These are phyloP conservation scores for Violaceomyces palustris DNA, from an alignment of 1,284 basidiomycete genomes.

Conservation along the genomic window DNA sequence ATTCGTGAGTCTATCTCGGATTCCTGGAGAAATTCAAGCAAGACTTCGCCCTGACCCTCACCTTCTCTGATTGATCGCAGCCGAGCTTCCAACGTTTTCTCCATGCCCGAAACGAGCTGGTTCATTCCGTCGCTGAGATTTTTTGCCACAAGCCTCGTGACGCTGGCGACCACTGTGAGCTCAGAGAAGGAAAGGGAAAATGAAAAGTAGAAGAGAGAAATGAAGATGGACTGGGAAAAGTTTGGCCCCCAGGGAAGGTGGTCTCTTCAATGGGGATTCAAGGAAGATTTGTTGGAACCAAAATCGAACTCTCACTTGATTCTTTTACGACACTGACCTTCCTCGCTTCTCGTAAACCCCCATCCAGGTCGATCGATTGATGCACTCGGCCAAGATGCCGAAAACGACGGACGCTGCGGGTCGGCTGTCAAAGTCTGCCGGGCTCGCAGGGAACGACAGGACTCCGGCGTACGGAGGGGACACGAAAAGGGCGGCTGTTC, in stretches of 20 bases:
- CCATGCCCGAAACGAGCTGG: conserved; percentile 48
- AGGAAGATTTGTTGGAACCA: too few species aligned
- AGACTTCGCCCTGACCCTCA: neutral
- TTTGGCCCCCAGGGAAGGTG: too few species aligned
- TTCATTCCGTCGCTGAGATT: conserved; percentile 43
- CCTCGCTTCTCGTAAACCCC: conserved; percentile 22
- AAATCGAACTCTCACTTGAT: too few species aligned
- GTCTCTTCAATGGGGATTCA: too few species aligned
- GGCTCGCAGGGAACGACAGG: conserved; percentile 49
- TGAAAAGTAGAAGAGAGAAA: neutral
- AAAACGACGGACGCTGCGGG: conserved; percentile 50
- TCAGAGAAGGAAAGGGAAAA: conserved; percentile 3
- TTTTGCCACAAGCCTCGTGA: conserved; percentile 17
- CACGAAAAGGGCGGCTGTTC: conserved; percentile 45
- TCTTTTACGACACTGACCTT: conserved; percentile 20
- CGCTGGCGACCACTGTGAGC: conserved; percentile 24
- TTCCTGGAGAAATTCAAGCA: neutral
- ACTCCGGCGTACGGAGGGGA: conserved; percentile 26
- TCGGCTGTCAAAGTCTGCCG: conserved; percentile 44
- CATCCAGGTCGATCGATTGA: conserved; percentile 23
- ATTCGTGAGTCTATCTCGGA: conserved; percentile 4
- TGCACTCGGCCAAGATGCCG: conserved; percentile 15
- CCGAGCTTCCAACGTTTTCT: conserved; percentile 44
- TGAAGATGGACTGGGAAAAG: too few species aligned
- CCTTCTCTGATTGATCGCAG: conserved; percentile 1